Conservation (phyloP, 2,329 filamentous ascomycete species). For the Aspergillus fumigatus region DNA sequence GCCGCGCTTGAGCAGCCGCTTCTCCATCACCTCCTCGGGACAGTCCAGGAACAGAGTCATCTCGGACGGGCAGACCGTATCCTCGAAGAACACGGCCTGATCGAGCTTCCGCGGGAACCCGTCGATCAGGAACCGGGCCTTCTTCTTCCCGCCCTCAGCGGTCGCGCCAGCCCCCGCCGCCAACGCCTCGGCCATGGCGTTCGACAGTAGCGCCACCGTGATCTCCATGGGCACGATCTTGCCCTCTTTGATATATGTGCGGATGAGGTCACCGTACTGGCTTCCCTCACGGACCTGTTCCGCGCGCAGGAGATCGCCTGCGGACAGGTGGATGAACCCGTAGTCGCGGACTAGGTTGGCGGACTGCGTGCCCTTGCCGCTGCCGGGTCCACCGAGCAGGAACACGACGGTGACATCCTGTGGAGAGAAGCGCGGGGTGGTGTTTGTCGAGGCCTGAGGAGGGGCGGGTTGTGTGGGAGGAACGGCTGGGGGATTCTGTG, state of each 20-base stretch:
- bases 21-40: constrained; percentile 82
- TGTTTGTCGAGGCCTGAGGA: constrained; percentile 35
- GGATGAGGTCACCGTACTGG: constrained; percentile 90
- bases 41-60: constrained; percentile 95
- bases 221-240: constrained; percentile 99
- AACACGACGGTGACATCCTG: constrained; percentile 88
- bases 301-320: constrained; percentile 86
- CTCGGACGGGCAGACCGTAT: constrained; percentile 74
- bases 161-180: constrained; percentile 39
- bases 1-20: constrained; percentile 76
- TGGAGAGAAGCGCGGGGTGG: constrained; percentile 67
- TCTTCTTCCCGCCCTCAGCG: constrained; percentile 33
- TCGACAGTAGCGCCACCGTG: constrained; percentile 87
- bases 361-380: constrained; percentile 96
- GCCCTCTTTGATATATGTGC: constrained; percentile 87
- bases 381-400: constrained; percentile 91
- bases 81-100: constrained; percentile 91
- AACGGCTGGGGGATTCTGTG: constrained; percentile 59
- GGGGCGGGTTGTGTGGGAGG: constrained; percentile 47
- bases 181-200: constrained; percentile 76
- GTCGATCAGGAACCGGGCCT: constrained; percentile 70
- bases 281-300: constrained; percentile 85
- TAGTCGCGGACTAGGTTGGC: constrained; percentile 80
- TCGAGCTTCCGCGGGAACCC: constrained; percentile 96
- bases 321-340: constrained; percentile 87